A percentile compares a stretch with the other conserved stretches of the same genome.
Conservation (phyloP, 2,329 filamentous ascomycete genomes). For the Zymoseptoria tritici region DNA sequence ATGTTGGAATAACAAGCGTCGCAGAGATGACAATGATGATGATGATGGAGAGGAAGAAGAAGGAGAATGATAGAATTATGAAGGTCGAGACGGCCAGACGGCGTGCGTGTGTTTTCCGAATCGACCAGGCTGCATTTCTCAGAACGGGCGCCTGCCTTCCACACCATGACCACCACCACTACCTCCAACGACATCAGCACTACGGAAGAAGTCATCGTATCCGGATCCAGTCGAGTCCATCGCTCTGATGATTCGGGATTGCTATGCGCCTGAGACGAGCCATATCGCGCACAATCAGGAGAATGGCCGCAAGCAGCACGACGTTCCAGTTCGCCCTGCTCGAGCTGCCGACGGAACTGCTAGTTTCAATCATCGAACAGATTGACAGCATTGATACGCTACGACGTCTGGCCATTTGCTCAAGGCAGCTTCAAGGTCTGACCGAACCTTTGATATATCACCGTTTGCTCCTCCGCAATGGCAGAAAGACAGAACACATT, state of each 20-base stretch:
- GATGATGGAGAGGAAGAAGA: too few species aligned
- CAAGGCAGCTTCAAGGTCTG: conserved; percentile 12
- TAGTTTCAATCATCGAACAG: conserved; percentile 16
- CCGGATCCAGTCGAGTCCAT: too few species aligned
- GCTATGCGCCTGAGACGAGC: not conserved
- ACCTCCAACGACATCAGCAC: too few species aligned
- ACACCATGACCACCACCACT: too few species aligned
- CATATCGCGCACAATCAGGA: not conserved
- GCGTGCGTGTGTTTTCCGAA: too few species aligned
- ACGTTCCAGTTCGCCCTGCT: conserved; percentile 14
- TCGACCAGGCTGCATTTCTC: too few species aligned
- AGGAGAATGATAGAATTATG: too few species aligned
- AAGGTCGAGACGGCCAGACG: too few species aligned
- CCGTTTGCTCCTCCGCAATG: conserved; percentile 9
- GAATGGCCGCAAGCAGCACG: not conserved
- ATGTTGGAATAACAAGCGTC: too few species aligned
- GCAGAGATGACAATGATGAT: too few species aligned
- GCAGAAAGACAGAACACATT: conserved; percentile 1
- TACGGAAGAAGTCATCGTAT: too few species aligned
- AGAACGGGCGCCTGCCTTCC: too few species aligned
- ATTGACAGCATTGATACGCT: conserved; percentile 12
- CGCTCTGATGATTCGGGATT: not conserved
- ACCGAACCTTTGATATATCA: conserved; percentile 17
- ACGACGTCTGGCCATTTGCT: conserved; percentile 11
- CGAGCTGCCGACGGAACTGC: conserved; percentile 19